Conservation (phyloP, 169 alveolate genomes). For the Plasmodium yoelii region DNA sequence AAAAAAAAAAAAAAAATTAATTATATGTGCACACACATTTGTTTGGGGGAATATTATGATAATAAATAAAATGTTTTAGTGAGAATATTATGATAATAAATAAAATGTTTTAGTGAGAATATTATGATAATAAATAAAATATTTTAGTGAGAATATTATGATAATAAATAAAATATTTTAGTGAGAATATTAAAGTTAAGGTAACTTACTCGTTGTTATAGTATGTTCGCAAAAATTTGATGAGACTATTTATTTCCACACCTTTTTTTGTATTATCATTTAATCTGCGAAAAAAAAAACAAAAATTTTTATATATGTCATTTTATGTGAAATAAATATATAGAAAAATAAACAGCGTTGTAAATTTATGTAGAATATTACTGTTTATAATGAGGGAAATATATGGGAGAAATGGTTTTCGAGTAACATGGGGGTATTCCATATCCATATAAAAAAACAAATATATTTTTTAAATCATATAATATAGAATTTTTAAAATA, state of each 20-base stretch:
- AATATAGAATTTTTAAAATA: conserved; percentile 52
- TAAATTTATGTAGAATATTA: background rate
- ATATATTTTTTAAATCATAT: conserved; percentile 38
- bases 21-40: background rate
- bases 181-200: no score
- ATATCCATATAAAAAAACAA: conserved; percentile 62
- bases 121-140: no score
- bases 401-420: conserved; percentile 1
- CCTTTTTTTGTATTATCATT: conserved; percentile 34
- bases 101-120: no score
- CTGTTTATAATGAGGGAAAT: conserved; percentile 61
- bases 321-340: background rate
- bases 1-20: conserved; percentile 11
- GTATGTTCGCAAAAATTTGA: conserved; percentile 65
- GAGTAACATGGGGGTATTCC: conserved; percentile 71
- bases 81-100: no score
- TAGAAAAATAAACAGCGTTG: background rate
- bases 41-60: no score
- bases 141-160: no score
- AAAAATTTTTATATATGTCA: no score
- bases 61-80: no score
- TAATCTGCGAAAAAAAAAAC: conserved; percentile 18
- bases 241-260: conserved; percentile 55
- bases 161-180: no score
- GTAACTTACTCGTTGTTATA: conserved; percentile 63